Evolutionary conservation across 306 rosid species (phyloP).

Genomic region (Castanea sativa): DNA sequence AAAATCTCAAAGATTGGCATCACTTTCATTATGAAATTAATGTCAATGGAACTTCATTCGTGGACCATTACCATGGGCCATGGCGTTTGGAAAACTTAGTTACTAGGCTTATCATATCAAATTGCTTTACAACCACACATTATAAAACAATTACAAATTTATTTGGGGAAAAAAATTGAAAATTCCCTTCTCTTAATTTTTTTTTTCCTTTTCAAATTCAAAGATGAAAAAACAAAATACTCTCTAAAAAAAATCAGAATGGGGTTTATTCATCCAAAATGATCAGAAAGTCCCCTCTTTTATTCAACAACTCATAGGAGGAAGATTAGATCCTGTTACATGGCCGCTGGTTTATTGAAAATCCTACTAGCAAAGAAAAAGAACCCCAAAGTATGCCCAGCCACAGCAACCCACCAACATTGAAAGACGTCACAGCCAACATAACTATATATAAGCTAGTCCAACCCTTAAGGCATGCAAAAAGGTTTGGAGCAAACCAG

Average conservation of each 20-base stretch:
- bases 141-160: too few relatives aligned
- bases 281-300: neutral
- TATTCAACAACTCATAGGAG: constrained; percentile 48
- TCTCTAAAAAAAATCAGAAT: too few relatives aligned
- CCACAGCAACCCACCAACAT: constrained; percentile 65
- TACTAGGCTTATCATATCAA: neutral
- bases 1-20: too few relatives aligned
- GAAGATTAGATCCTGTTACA: constrained; percentile 40
- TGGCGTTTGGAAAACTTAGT: neutral
- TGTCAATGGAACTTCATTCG: neutral
- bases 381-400: constrained; percentile 72
- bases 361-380: constrained; percentile 45
- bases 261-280: too few relatives aligned
- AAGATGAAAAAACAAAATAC: too few relatives aligned
- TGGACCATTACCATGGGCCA: neutral
- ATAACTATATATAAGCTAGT: constrained; percentile 59
- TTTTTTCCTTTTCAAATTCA: too few relatives aligned
- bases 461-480: constrained; percentile 57
- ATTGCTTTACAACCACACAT: neutral
- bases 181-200: too few relatives aligned
- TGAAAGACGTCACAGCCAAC: constrained; percentile 90
- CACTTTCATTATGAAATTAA: neutral
- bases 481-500: constrained; percentile 53
- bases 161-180: too few relatives aligned
- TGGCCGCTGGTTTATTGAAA: constrained; percentile 27